phyloP scores from a whole-genome alignment of 495 filamentous ascomycete genomes.

The Daldinia caldariorum region DNA sequence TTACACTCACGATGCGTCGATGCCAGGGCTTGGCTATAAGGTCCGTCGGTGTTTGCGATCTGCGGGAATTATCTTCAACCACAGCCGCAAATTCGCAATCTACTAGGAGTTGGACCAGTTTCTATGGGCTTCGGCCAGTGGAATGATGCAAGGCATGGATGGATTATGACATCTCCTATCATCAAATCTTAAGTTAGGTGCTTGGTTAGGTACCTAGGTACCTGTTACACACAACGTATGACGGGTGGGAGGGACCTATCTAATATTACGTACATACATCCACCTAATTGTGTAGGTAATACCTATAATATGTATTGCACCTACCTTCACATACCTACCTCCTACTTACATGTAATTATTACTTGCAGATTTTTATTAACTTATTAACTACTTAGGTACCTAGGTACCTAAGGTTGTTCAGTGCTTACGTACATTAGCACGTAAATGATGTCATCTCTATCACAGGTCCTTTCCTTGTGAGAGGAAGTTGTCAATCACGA shows the following conservation, averaged over 20 bases:
- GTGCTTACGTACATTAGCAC: slow-evolving; percentile 13
- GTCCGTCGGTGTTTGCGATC: background rate
- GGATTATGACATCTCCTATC: background rate
- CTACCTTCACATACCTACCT: no score
- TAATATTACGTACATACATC: background rate
- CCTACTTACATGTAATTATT: no score
- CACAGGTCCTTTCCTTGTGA: slow-evolving; percentile 6
- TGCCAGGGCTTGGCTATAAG: slow-evolving; percentile 9
- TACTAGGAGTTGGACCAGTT: slow-evolving; percentile 7
- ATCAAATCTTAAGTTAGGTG: background rate
- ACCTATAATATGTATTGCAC: background rate
- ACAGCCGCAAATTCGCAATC: slow-evolving; percentile 1
- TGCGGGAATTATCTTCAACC: background rate
- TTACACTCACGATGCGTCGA: background rate
- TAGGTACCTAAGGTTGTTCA: no score
- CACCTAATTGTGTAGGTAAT: no score
- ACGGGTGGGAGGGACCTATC: no score
- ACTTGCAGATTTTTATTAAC: no score
- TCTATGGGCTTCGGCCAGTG: slow-evolving; percentile 10
- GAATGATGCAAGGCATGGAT: slow-evolving; percentile 33
- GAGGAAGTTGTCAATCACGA: slow-evolving; percentile 8
- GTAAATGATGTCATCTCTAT: slow-evolving; percentile 28
- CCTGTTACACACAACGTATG: background rate
- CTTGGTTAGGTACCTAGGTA: no score
- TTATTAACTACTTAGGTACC: no score